Conservation (phyloP, 805 yeast species). For the Metschnikowia lachancei region DNA sequence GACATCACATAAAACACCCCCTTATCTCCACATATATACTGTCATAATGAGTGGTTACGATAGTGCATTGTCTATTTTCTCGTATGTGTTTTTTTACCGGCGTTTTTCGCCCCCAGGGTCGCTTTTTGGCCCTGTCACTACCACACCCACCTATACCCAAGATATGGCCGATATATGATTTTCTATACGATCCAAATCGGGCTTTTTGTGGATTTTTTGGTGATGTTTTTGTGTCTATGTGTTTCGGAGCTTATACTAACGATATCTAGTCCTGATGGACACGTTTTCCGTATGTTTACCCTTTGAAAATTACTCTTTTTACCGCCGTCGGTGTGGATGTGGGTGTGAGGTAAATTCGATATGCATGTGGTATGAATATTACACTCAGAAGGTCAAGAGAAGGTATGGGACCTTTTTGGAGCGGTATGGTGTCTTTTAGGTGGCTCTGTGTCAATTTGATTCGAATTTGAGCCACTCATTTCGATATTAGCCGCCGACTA, state of each 20-base stretch:
- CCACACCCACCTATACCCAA: no score
- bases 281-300: conserved; percentile 75
- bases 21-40: background rate
- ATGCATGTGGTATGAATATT: no score
- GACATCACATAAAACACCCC: background rate
- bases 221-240: conserved; percentile 29
- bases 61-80: conserved; percentile 94
- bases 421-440: no score
- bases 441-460: no score
- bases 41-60: conserved; percentile 93
- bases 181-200: no score
- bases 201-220: no score
- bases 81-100: conserved; percentile 54
- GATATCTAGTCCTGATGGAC: conserved; percentile 87
- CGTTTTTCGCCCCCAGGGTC: background rate
- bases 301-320: background rate
- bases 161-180: no score
- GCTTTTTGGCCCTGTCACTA: no score
- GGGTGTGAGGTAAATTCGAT: no score
- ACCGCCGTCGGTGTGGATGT: background rate
- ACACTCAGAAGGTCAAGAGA: no score
- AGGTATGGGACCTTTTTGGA: no score
- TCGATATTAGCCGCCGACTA: background rate
- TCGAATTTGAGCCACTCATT: background rate
- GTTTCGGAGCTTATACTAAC: conserved; percentile 27